Evolutionary conservation across 345 rosid genomes (phyloP), one percentile per base, ranked within the genome.

Genomic region (Eucalyptus tenuipes): DNA sequence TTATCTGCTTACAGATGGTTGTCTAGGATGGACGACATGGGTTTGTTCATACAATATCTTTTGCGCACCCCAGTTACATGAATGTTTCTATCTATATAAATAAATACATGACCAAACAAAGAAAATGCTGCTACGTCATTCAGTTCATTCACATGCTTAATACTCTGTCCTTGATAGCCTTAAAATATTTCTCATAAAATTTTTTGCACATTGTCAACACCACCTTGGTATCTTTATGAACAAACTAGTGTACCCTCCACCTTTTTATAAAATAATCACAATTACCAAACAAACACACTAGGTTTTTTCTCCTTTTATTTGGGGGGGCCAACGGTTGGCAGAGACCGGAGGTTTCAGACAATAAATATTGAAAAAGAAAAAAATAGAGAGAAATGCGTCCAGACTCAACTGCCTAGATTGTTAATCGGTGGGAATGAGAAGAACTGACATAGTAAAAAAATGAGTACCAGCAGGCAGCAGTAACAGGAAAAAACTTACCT

Each of bases 331-430:
- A 61, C 4, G 71, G 71, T 29, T 29, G 71, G 71, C 33, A 13
- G 71, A 61, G 33, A 57, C 29, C 6, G n/a, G 64, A 61, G 31
- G 16, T 29, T 61, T 29, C 33, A 61, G 31, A 27, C 68, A 57
- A 3, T 31, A 84, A 84, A 16, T 6, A 14, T 15, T 50, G 3
- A 15, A 50, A 82, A 82, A 95, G 90, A 90, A 95, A 79, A 90
- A 90, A 31, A 89, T 93, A 40, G 68, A 61, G 71, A 61, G 37
- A 61, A 29, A 61, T 61, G 71, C n/a, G 9, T 61, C 37, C 37
- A 29, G 33, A 61, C 71, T 94, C 50, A 13, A 95, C 94, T 88
- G 98, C 96, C 88, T 87, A 61, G 33, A 61, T 4, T 61, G 71
- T 29, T 61, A 61, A 37, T 42, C 37, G 94, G 91, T 87, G 93